These are phyloP conservation scores for Calocybe indica DNA, from an alignment of 768 basidiomycete species.

Conservation along the genomic window DNA sequence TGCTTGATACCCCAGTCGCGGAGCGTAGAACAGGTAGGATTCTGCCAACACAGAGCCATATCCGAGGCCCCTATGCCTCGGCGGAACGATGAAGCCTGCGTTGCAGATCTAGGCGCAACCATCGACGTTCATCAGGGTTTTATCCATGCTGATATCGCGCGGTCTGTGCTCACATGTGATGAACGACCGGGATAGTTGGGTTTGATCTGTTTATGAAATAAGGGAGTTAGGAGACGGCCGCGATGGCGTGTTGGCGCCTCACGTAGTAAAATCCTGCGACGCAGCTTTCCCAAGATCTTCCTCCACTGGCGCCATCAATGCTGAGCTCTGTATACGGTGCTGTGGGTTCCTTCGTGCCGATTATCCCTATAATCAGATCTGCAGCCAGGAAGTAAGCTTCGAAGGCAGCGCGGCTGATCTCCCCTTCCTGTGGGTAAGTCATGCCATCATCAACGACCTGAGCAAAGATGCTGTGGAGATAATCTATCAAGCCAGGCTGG, in stretches of 20 bases:
- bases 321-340: constrained; percentile 11
- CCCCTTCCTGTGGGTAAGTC: constrained; percentile 83
- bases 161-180: constrained; percentile 64
- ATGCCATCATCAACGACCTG: constrained; percentile 67
- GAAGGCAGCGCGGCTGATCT: constrained; percentile 49
- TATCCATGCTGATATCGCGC: background rate
- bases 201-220: constrained; percentile 44
- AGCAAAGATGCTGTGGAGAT: constrained; percentile 59
- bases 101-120: constrained; percentile 64
- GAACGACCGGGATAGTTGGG: constrained; percentile 89
- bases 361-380: constrained; percentile 54
- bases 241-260: constrained; percentile 18
- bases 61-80: constrained; percentile 52
- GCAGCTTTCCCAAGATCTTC: constrained; percentile 59
- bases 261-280: constrained; percentile 80
- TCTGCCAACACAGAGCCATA: constrained; percentile 69
- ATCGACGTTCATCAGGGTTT: background rate
- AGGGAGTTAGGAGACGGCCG: background rate
- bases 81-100: constrained; percentile 80
- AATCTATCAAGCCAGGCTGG: constrained; percentile 48
- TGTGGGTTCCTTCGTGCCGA: constrained; percentile 17
- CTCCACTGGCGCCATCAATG: constrained; percentile 40
- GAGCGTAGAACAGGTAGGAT: constrained; percentile 79
- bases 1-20: constrained; percentile 66
- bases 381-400: constrained; percentile 72